A percentile compares a stretch with the other conserved stretches of the same genome.
Conservation (phyloP, 345 rosid species). For the Syzygium grande region DNA sequence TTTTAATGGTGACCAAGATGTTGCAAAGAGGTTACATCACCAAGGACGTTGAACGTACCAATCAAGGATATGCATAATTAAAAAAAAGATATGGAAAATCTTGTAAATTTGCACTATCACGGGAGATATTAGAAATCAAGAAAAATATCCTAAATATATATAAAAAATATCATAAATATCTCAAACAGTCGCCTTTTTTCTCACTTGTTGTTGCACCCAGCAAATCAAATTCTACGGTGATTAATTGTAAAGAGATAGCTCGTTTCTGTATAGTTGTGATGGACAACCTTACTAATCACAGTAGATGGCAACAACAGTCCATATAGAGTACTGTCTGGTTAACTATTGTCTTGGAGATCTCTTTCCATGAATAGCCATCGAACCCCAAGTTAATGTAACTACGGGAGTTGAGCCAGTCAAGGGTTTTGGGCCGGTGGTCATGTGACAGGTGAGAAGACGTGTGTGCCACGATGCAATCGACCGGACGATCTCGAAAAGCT, state of each 20-base stretch:
- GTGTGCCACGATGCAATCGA: constrained; percentile 67
- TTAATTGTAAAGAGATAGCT: neutral
- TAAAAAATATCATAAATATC: neutral
- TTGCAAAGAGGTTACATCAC: neutral
- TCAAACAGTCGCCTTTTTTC: neutral
- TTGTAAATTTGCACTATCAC: neutral
- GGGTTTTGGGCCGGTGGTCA: neutral
- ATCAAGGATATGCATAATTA: neutral
- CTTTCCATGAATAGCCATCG: neutral
- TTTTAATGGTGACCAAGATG: neutral
- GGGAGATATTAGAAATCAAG: neutral
- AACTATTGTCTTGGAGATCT: neutral
- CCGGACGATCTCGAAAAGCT: constrained; percentile 84
- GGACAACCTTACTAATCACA: neutral
- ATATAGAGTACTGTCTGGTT: neutral
- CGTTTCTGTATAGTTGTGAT: neutral
- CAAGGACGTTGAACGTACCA: neutral
- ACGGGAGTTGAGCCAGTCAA: neutral
- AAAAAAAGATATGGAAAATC: neutral
- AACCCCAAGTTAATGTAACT: neutral
- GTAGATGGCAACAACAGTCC: neutral
- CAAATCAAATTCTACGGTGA: neutral
- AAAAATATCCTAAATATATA: neutral
- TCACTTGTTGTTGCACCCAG: neutral
- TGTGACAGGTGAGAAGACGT: constrained; percentile 63